These are phyloP conservation scores for Corinectria fuckeliana DNA, from an alignment of 2,329 filamentous ascomycete species.

Conservation along the genomic window DNA sequence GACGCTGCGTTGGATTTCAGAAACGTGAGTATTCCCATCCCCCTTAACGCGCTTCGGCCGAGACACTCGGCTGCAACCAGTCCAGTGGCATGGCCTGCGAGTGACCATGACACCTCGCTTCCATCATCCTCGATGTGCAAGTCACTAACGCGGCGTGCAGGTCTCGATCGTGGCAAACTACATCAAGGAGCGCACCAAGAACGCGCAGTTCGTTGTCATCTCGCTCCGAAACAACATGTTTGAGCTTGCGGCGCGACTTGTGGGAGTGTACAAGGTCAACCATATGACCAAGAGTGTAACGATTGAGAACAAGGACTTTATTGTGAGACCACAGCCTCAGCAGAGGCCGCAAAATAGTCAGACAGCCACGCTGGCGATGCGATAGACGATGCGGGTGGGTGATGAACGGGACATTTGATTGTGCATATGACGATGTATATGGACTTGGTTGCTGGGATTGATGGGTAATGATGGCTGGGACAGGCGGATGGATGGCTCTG, in stretches of 20 bases:
- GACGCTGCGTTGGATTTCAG: slow-evolving; percentile 97
- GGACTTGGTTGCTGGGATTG: slow-evolving; percentile 21
- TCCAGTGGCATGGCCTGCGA: slow-evolving; percentile 15
- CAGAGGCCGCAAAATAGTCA: slow-evolving; percentile 43
- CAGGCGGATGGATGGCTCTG: slow-evolving; percentile 25
- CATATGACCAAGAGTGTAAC: slow-evolving; percentile 97
- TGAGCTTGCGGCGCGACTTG: slow-evolving; percentile 91
- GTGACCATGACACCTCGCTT: slow-evolving; percentile 23
- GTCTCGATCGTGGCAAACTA: slow-evolving; percentile 98
- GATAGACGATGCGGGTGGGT: slow-evolving; percentile 29
- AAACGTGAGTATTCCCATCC: slow-evolving; percentile 72
- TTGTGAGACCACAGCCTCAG: slow-evolving; percentile 49
- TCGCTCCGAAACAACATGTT: slow-evolving; percentile 99
- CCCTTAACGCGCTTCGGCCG: slow-evolving; percentile 9
- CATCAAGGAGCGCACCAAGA: slow-evolving; percentile 99
- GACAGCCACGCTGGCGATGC: slow-evolving; percentile 46
- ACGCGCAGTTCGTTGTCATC: slow-evolving; percentile 99
- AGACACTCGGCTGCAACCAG: slow-evolving; percentile 35
- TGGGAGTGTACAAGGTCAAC: slow-evolving; percentile 99
- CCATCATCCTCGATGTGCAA: slow-evolving; percentile 16
- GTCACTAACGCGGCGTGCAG: slow-evolving; percentile 51
- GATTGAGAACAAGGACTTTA: slow-evolving; percentile 84
- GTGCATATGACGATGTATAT: slow-evolving; percentile 15
- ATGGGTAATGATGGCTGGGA: slow-evolving; percentile 28
- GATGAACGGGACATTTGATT: slow-evolving; percentile 16